Percentiles rank a stretch among this genome's conserved stretches.
phyloP scores from a whole-genome alignment of 2,329 filamentous ascomycete species.

The Setomelanomma holmii region DNA sequence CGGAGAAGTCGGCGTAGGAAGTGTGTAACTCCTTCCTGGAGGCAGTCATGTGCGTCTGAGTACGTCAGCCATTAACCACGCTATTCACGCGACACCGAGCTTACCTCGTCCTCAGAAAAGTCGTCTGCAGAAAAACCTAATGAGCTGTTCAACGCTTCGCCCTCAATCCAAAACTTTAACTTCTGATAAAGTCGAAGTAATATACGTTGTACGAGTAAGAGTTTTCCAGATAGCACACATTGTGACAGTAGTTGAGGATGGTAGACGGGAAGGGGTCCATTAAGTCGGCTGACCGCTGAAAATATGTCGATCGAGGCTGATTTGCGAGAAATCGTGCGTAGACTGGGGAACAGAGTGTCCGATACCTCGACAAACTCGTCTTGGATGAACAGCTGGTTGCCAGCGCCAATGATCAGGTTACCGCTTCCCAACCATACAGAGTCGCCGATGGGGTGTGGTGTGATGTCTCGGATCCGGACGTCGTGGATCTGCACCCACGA shows the following conservation, averaged over 20 bases:
- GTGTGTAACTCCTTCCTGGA: conserved; percentile 58
- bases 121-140: conserved; percentile 64
- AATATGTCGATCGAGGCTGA: conserved; percentile 73
- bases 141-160: conserved; percentile 80
- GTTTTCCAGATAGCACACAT: conserved; percentile 83
- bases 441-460: conserved; percentile 89
- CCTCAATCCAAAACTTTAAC: conserved; percentile 83
- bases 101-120: conserved; percentile 57
- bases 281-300: conserved; percentile 80
- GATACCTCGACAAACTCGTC: conserved; percentile 75
- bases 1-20: conserved; percentile 60
- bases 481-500: conserved; percentile 87
- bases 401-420: conserved; percentile 84
- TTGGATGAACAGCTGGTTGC: conserved; percentile 89
- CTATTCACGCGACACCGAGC: neutral
- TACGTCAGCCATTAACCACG: conserved; percentile 12
- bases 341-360: conserved; percentile 64
- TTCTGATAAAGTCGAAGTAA: conserved; percentile 75
- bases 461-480: conserved; percentile 80
- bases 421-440: conserved; percentile 90
- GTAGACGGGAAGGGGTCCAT: conserved; percentile 86
- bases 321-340: conserved; percentile 59
- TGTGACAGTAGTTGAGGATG: conserved; percentile 91
- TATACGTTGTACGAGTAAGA: conserved; percentile 72
- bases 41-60: conserved; percentile 47